Conservation (phyloP, 1,284 basidiomycete species). For the Irpex sp. region DNA sequence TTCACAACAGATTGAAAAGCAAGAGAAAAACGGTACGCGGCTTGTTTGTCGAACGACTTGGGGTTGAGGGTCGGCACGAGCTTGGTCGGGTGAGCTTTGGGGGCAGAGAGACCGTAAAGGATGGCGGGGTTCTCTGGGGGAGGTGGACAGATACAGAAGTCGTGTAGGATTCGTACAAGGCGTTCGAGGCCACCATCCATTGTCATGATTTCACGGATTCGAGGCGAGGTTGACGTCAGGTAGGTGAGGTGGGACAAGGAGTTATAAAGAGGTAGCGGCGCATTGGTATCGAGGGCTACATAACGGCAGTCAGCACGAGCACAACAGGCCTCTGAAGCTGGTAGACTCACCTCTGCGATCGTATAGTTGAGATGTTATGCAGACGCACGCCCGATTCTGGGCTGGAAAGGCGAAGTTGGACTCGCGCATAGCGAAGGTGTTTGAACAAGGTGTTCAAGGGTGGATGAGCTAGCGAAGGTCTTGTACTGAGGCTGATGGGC, state of each 20-base stretch:
- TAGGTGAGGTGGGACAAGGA: slow-evolving; percentile 96
- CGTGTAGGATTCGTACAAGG: slow-evolving; percentile 87
- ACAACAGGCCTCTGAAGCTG: slow-evolving; percentile 13
- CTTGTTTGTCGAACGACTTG: slow-evolving; percentile 71
- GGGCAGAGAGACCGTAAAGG: slow-evolving; percentile 69
- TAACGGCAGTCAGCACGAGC: slow-evolving; percentile 4
- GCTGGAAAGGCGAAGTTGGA: slow-evolving; percentile 94
- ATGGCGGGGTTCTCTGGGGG: slow-evolving; percentile 67
- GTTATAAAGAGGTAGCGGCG: slow-evolving; percentile 90
- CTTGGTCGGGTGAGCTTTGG: slow-evolving; percentile 47
- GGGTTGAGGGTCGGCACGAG: slow-evolving; percentile 58
- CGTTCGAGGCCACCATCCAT: slow-evolving; percentile 96
- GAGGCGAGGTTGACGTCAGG: slow-evolving; percentile 94
- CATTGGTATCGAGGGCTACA: slow-evolving; percentile 88
- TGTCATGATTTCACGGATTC: slow-evolving; percentile 97
- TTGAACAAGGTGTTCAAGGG: slow-evolving; percentile 1
- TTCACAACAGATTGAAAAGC: slow-evolving; percentile 98
- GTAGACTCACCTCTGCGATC: slow-evolving; percentile 81
- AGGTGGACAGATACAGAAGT: slow-evolving; percentile 76
- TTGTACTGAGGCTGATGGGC: slow-evolving; percentile 4
- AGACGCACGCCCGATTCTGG: slow-evolving; percentile 93
- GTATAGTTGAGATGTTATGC: slow-evolving; percentile 92
- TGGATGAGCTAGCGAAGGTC: slow-evolving; percentile 5
- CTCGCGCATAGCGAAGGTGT: slow-evolving; percentile 70
- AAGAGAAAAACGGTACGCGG: slow-evolving; percentile 81